Base-by-base conservation (phyloP, 202 grass and related monocot species). In the Brachypodium distachyon region DNA sequence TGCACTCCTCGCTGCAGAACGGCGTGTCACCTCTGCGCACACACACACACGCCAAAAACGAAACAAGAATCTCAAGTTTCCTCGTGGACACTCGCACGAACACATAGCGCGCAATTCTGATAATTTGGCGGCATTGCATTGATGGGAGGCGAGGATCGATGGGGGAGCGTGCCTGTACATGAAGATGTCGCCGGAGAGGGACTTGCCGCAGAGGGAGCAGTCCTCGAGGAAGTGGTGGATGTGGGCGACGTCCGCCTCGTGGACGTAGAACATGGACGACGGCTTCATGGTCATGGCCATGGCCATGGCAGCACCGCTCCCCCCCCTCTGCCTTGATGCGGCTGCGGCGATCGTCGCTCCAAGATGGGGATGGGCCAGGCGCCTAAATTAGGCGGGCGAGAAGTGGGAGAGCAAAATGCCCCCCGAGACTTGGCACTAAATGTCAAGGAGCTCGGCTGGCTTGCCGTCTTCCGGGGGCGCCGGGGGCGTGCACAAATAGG, bases 1-100 rank as follows among this genome's bases (percentile, higher is more conserved):
- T 91, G 79, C 94, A 97, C 78, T 93, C 91, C 90, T 92, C 91
- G 68, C 91, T 97, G 82, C 94, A 97, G 85, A 97, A 93, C 56
- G 94, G 91, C 76, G 85, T 90, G 82, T 93, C 93, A 13, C 93
- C 94, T 39, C 90, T 97, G 87, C 76, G 55, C 7, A 13, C 3
- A 19, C 5, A 37, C 17, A 73, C 4, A 38, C 16, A 29, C n/a
- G n/a, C n/a, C n/a, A n/a, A n/a, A n/a, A n/a, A n/a, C n/a, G n/a
- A n/a, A n/a, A n/a, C n/a, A n/a, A n/a, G n/a, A n/a, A n/a, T n/a
- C n/a, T 1, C 14, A 55, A 38, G 68, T 54, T 43, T 42, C 34
- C 18, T 49, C 23, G 16, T 32, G 16, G 3, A 22, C 3, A 12
- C 6, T 17, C 26, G 8, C 7, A 3, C 7, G 1, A n/a, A 22